Base-by-base conservation (phyloP, 768 basidiomycete genomes). In the Jaapia argillacea region DNA sequence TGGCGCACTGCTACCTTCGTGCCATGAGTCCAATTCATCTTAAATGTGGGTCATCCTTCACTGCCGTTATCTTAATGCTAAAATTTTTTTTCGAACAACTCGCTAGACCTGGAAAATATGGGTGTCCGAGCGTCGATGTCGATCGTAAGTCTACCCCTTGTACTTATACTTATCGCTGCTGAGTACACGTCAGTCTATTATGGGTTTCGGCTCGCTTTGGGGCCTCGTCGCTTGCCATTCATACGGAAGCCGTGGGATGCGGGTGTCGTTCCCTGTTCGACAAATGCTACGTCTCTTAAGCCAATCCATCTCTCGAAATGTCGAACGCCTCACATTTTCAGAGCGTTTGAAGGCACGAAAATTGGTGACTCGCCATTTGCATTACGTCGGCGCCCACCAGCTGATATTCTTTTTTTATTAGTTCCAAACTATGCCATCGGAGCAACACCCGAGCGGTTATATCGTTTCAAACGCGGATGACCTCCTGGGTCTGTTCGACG, bases 11-110 rank as follows among this genome's bases (percentile, higher is more conserved):
- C 44, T 85, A 82, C 50, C 64, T 89, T 6, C 75, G 86, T n/a
- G 85, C 85, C 0, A 88, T 91, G 85, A 83, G 81, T 49, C 87
- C 86, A 4, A 86, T 91, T 39, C 85, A 89, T 54, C 62, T 85
- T 47, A 79, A 85, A 62, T 89, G 80, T 81, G 48, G 22, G 74
- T 59, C 5, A 24, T 23, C 41, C 33, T 28, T 31, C 20, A 31
- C 14, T 20, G 20, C 20, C 24, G 22, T 21, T 31, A 16, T 43
- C 36, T 38, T 20, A 24, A n/a, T n/a, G n/a, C 7, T 35, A n/a
- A 26, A 18, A 36, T 40, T 24, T 51, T 45, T 24, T 42, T 37
- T 39, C 21, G 24, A 25, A 16, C 10, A 13, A 18, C 26, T 21
- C 3, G 16, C 7, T 48, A 81, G 83, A 85, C 62, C 67, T 86